phyloP scores from a whole-genome alignment of 2,329 filamentous ascomycete species.

The Arachnomyces sp. region DNA sequence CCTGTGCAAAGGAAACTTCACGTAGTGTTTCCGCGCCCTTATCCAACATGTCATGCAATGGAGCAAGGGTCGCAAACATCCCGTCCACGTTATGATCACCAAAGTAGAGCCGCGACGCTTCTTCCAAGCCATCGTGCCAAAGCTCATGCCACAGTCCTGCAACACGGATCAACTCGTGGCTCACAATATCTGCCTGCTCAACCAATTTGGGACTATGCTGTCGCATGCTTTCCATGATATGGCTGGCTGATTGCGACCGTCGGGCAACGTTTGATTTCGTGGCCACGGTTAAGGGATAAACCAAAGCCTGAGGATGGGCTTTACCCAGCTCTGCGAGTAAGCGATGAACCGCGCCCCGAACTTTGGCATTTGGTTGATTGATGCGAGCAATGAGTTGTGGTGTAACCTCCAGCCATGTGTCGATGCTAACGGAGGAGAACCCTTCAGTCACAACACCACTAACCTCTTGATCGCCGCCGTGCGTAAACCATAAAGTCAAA shows the following conservation, averaged over 20 bases:
- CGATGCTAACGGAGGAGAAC: constrained; percentile 83
- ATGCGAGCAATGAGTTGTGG: constrained; percentile 95
- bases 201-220: constrained; percentile 88
- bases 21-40: constrained; percentile 84
- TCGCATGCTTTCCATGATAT: constrained; percentile 97
- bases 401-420: constrained; percentile 98
- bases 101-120: constrained; percentile 93
- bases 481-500: constrained; percentile 91
- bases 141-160: constrained; percentile 97
- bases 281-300: constrained; percentile 93
- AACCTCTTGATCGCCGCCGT: constrained; percentile 81
- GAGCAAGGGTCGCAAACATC: constrained; percentile 87
- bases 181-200: constrained; percentile 90
- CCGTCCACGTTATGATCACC: constrained; percentile 95
- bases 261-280: constrained; percentile 90
- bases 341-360: constrained; percentile 85
- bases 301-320: constrained; percentile 87
- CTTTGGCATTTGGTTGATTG: constrained; percentile 84
- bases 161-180: constrained; percentile 91
- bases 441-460: constrained; percentile 83
- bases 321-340: constrained; percentile 87
- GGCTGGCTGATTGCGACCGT: constrained; percentile 75
- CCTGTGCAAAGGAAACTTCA: constrained; percentile 95
- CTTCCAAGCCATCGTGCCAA: constrained; percentile 96
- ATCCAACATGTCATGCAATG: constrained; percentile 84